These are phyloP conservation scores for Alternaria alternata DNA, from an alignment of 2,329 filamentous ascomycete genomes.

Conservation along the genomic window DNA sequence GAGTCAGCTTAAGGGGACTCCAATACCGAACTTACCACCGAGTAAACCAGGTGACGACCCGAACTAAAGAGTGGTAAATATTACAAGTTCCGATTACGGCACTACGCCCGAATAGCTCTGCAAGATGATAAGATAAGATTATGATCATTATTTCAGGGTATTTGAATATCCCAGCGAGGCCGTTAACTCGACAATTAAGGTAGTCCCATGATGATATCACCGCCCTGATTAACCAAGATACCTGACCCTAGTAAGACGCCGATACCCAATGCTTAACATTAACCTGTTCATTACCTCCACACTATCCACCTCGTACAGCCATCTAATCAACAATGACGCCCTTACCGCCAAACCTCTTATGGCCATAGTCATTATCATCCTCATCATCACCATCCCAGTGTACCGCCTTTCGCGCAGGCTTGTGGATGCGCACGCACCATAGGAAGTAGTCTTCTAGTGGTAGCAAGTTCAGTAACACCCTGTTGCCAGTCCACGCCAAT, in stretches of 20 bases:
- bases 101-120: background rate
- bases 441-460: constrained; percentile 74
- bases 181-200: background rate
- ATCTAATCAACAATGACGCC: constrained; percentile 26
- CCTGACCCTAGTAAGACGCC: background rate
- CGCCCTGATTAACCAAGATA: background rate
- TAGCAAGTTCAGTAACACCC: constrained; percentile 68
- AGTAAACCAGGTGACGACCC: background rate
- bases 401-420: constrained; percentile 56
- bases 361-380: background rate
- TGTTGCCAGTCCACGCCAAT: constrained; percentile 67
- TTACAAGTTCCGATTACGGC: no score
- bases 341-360: constrained; percentile 23
- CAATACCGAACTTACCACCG: background rate
- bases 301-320: background rate
- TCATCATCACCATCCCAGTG: constrained; percentile 32
- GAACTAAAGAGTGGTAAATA: background rate
- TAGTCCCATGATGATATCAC: background rate
- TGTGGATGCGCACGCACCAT: constrained; percentile 69
- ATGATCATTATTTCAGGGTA: background rate
- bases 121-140: background rate
- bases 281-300: background rate
- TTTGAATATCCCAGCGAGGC: background rate
- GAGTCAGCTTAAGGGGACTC: background rate
- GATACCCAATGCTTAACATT: background rate